Evolutionary conservation across 768 basidiomycete genomes (phyloP), one percentile per base, ranked within the genome.

Genomic region (Lentinula lateritia): DNA sequence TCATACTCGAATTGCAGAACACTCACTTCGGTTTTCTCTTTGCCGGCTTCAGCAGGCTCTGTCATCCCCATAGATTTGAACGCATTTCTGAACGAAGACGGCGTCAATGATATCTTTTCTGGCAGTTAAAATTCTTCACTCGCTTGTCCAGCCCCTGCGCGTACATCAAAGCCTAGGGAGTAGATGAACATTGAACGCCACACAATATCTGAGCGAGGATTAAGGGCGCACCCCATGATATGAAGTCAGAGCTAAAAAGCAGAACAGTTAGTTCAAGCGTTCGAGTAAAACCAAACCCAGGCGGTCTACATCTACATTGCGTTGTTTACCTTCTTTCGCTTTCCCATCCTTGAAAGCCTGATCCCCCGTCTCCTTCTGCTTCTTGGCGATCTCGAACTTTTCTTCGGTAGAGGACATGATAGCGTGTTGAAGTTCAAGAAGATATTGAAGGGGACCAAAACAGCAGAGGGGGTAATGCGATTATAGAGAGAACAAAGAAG

Each of bases 91-190:
- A 6, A n/a, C 18, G 41, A 16, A 34, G 2, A 15, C 39, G 46
- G 12, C 32, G 15, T 42, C 23, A 41, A n/a, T 35, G 41, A 28
- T 39, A 5, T 7, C 18, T 13, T 41, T 18, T 28, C 28, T 28
- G 28, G 28, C 23, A 3, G 15, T 61, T 15, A 52, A 42, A n/a
- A 34, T 34, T 10, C 18, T 28, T 28, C 34, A 52, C 85, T 62
- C 68, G 90, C 90, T 89, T 93, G 79, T 92, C 87, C 52, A 93
- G 72, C 20, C 92, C 92, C 46, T 83, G 75, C 13, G 92, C 78
- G 66, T 86, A 92, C 79, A 92, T 77, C 56, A 92, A 74, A 23
- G 90, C 75, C 91, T 90, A 3, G 28, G 28, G 18, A 12, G 67
- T 54, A 20, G 56, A 50, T 18, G 56, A 58, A 20, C 58, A 62